Conservation (phyloP, 1,284 basidiomycete species). For the Marasmius fiardii region DNA sequence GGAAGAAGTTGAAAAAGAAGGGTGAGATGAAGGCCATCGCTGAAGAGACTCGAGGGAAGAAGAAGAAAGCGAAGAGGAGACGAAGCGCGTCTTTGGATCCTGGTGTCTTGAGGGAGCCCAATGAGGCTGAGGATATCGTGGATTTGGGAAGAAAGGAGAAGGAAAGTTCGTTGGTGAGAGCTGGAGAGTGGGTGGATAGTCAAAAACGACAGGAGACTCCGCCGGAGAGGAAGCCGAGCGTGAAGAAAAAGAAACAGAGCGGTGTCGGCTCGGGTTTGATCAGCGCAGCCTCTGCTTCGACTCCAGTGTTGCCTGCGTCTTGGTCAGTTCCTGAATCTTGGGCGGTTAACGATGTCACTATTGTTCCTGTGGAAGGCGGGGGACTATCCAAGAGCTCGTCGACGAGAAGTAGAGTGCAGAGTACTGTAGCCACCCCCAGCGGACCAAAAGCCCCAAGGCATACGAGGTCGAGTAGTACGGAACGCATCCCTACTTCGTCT, state of each 20-base stretch:
- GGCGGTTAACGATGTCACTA: too few relatives aligned
- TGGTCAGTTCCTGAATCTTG: too few relatives aligned
- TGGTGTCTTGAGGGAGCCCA: neutral
- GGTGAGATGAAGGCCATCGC: conserved; percentile 13
- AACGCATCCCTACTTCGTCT: neutral
- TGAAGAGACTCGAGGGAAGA: conserved; percentile 17
- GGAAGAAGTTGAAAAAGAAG: conserved; percentile 22
- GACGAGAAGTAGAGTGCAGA: neutral
- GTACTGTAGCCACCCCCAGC: neutral
- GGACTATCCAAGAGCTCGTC: neutral
- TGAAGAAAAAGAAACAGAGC: conserved; percentile 7
- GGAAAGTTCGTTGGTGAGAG: conserved; percentile 9
- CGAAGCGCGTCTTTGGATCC: conserved; percentile 18
- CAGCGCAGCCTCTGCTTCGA: too few relatives aligned
- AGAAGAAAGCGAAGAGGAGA: conserved; percentile 6
- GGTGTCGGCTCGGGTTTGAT: too few relatives aligned
- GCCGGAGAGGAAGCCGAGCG: conserved; percentile 3
- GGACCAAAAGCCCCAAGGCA: neutral
- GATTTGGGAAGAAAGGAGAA: neutral
- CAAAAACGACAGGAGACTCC: conserved; percentile 9
- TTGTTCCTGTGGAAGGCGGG: too few relatives aligned
- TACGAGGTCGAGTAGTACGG: neutral
- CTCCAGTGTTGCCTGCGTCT: neutral
- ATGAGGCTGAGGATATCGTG: neutral
- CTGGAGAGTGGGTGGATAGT: conserved; percentile 22